Evolutionary conservation across 352 stramenopile species (phyloP), one percentile per base, ranked within the genome.

Genomic region (Albugo laibachii): DNA sequence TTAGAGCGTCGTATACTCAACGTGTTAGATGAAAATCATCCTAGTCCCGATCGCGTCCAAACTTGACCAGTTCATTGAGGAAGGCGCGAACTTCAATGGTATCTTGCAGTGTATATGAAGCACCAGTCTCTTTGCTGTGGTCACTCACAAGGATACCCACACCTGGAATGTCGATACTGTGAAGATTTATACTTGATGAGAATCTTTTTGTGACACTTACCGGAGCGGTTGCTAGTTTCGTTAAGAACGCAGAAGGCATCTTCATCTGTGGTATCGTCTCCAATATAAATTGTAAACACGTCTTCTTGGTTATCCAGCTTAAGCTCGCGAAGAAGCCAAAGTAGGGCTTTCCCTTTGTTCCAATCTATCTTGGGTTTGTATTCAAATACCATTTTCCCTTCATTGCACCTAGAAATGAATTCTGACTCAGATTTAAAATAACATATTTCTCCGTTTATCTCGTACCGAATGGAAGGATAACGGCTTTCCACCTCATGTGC

Each of bases 251-350:
- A 61, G 34, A 87, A 87, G 27, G 77, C 77, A 49, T 91, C 77
- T 59, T 93, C 82, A 37, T 94, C 82, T 15, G 82, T 94, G 21
- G 76, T 92, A 43, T 93, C 82, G 53, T 94, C 82, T 16, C 82
- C 82, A 41, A 94, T 93, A 68, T 93, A 94, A 62, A 94, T 93
- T 52, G 80, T 91, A 54, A 83, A 93, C 12, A 92, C 70, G 11
- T 86, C 62, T 24, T 86, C 69, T 27, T 65, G 53, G 45, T 80
- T 31, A 49, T 86, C 75, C 19, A 89, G 54, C 1, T 64, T 70
- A 11, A 92, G 62, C 27, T 69, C 62, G 42, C 89, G 55, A 48
- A 93, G 56, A 37, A 93, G 59, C 82, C 80, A 93, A 24, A 88
- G 48, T 27, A 94, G 64, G 43, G 78, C 80, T 54, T 92, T 92